A percentile compares a stretch with the other conserved stretches of the same genome.
phyloP scores from a whole-genome alignment of 2,329 filamentous ascomycete genomes.

The Tolypocladium paradoxum region DNA sequence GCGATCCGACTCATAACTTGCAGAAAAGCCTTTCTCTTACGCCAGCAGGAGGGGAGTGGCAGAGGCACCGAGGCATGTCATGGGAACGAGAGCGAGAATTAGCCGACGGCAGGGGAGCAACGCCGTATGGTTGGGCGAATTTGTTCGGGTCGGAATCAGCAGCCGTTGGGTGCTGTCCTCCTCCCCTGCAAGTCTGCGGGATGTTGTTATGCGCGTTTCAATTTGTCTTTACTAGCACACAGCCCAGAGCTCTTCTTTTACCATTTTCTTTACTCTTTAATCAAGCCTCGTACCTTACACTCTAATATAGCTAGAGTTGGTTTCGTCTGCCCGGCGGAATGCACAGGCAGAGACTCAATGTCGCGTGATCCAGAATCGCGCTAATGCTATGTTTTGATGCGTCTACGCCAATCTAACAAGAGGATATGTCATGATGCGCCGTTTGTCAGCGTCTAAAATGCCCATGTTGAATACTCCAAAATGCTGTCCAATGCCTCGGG shows the following conservation, averaged over 20 bases:
- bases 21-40: slow-evolving; percentile 9
- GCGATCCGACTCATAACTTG: slow-evolving; percentile 6
- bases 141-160: not conserved
- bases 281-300: slow-evolving; percentile 22
- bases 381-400: not conserved
- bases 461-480: not conserved
- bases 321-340: slow-evolving; percentile 11
- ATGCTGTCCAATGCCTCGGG: not conserved
- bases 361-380: not conserved
- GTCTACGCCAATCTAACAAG: not conserved
- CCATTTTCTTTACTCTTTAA: slow-evolving; percentile 27
- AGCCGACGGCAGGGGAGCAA: not conserved
- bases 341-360: not conserved
- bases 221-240: slow-evolving; percentile 25
- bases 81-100: not conserved
- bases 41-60: slow-evolving; percentile 9
- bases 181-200: slow-evolving; percentile 4
- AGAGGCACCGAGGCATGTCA: not conserved
- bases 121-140: not conserved
- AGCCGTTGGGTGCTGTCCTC: slow-evolving; percentile 1
- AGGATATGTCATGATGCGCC: not conserved
- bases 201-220: slow-evolving; percentile 18
- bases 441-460: not conserved
- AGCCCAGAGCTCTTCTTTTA: slow-evolving; percentile 22
- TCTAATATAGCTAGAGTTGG: slow-evolving; percentile 19